These are phyloP conservation scores for Colletotrichum tanaceti DNA, from an alignment of 2,329 filamentous ascomycete genomes.

Conservation along the genomic window DNA sequence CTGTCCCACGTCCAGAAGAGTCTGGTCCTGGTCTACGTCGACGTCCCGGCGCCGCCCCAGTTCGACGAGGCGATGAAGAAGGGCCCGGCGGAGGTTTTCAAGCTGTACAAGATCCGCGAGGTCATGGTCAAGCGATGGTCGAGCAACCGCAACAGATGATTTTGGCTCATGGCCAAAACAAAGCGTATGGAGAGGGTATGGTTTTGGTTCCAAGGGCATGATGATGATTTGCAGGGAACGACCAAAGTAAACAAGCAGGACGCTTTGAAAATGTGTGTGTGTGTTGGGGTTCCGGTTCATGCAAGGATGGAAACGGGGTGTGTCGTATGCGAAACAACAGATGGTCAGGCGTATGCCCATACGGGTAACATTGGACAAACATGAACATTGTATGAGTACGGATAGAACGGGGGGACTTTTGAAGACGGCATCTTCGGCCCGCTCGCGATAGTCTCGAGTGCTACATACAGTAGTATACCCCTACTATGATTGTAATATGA, in stretches of 20 bases:
- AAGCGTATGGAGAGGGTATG: neutral
- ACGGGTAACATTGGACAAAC: neutral
- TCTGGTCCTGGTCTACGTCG: conserved; percentile 89
- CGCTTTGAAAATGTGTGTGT: neutral
- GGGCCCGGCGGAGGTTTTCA: conserved; percentile 71
- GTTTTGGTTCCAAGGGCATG: conserved; percentile 13
- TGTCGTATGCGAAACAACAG: conserved; percentile 8
- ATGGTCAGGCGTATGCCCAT: conserved; percentile 9
- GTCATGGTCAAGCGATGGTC: conserved; percentile 86
- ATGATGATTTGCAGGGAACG: neutral
- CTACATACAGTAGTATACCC: conserved; percentile 30
- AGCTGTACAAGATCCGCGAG: conserved; percentile 81
- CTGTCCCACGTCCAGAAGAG: conserved; percentile 92
- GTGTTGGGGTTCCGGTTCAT: neutral
- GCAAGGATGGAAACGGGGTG: neutral
- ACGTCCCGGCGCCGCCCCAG: conserved; percentile 78
- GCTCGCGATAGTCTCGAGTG: neutral
- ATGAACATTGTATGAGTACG: conserved; percentile 32
- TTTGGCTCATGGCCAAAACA: neutral
- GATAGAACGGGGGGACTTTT: conserved; percentile 10
- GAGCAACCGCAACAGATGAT: conserved; percentile 75
- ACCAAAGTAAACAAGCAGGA: neutral
- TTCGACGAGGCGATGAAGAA: conserved; percentile 56
- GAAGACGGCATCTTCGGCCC: conserved; percentile 24
- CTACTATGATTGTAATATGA: conserved; percentile 21